These are phyloP conservation scores for Podaxis rugospora DNA, from an alignment of 768 basidiomycete species.

Conservation along the genomic window DNA sequence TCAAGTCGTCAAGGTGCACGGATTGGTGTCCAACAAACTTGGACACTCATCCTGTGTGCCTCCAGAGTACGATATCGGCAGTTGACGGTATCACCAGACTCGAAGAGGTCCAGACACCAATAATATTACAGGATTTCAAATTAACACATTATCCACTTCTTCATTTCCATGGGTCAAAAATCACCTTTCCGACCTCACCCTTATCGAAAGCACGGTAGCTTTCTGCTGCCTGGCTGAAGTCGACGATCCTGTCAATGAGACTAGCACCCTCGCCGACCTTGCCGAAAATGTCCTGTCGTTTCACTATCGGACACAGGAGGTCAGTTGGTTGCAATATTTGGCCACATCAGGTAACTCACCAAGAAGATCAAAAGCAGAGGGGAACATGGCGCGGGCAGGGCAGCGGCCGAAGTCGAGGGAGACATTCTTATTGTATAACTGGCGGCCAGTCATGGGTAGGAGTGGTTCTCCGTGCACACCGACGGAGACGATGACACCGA, in stretches of 20 bases:
- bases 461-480: constrained; percentile 59
- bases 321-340: neutral
- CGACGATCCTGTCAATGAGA: constrained; percentile 65
- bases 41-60: neutral
- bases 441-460: constrained; percentile 51
- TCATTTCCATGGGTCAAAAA: constrained; percentile 71
- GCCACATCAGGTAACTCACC: constrained; percentile 22
- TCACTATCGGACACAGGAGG: constrained; percentile 31
- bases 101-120: neutral
- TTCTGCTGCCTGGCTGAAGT: constrained; percentile 50
- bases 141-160: neutral
- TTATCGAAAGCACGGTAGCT: constrained; percentile 68
- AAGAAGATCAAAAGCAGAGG: constrained; percentile 63
- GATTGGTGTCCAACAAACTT: neutral
- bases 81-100: neutral
- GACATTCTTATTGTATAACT: constrained; percentile 74
- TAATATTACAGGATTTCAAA: neutral
- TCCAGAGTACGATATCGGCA: no score
- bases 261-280: constrained; percentile 56
- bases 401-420: constrained; percentile 80
- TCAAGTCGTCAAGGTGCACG: no score
- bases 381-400: constrained; percentile 75
- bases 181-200: constrained; percentile 67
- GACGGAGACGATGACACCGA: constrained; percentile 72
- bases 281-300: constrained; percentile 73